These are phyloP conservation scores for Russula foetens DNA, from an alignment of 768 basidiomycete species.

Conservation along the genomic window DNA sequence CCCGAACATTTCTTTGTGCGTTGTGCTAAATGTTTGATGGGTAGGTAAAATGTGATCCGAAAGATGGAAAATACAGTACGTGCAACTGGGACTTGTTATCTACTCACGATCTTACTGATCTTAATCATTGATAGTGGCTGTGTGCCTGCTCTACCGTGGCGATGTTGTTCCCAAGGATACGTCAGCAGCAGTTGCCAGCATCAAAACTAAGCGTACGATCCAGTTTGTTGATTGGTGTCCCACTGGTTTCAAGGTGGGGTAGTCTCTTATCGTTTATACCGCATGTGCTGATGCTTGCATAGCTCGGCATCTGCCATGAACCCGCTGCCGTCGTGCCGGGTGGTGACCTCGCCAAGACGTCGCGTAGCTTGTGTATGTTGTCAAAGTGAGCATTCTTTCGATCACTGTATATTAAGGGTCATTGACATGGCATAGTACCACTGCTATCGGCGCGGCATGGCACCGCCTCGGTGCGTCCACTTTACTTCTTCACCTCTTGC, in stretches of 20 bases:
- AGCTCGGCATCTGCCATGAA: slow-evolving; percentile 97
- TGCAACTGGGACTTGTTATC: slow-evolving; percentile 14
- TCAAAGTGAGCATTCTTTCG: slow-evolving; percentile 53
- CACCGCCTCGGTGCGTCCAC: slow-evolving; percentile 56
- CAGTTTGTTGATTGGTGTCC: slow-evolving; percentile 99
- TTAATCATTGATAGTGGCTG: slow-evolving; percentile 56
- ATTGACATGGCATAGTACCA: slow-evolving; percentile 46
- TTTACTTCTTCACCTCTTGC: background rate
- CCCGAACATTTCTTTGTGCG: background rate
- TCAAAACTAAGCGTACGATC: slow-evolving; percentile 97
- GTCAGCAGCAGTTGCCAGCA: slow-evolving; percentile 82
- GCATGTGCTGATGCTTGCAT: slow-evolving; percentile 26
- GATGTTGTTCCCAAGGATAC: slow-evolving; percentile 97
- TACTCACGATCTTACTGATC: background rate
- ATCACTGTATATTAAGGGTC: background rate
- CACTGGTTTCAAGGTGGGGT: slow-evolving; percentile 84
- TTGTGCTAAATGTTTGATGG: background rate
- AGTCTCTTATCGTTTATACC: background rate
- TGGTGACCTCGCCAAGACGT: slow-evolving; percentile 91
- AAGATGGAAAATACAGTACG: slow-evolving; percentile 96
- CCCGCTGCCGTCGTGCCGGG: slow-evolving; percentile 86
- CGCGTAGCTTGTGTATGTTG: slow-evolving; percentile 94
- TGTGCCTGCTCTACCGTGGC: slow-evolving; percentile 87
- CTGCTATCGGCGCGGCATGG: slow-evolving; percentile 93
- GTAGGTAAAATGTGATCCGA: slow-evolving; percentile 81